Evolutionary conservation across 2,329 filamentous ascomycete genomes (phyloP).

Genomic region (Karstenula rhodostoma): DNA sequence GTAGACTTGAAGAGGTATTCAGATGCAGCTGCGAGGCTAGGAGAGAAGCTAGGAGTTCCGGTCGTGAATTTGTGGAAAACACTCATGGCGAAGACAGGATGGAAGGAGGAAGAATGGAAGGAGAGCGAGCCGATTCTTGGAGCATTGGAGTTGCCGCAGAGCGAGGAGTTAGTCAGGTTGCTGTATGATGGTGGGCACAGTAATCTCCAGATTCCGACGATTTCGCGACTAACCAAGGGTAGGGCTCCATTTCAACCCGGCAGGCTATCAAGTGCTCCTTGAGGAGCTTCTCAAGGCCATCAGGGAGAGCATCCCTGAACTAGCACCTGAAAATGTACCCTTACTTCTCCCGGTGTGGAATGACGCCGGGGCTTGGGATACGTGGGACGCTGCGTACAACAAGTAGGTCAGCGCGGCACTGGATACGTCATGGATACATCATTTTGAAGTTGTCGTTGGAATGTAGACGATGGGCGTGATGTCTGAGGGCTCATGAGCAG

Average conservation of each 20-base stretch:
- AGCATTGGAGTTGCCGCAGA: conserved; percentile 64
- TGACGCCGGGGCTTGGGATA: conserved; percentile 46
- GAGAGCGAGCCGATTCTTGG: conserved; percentile 61
- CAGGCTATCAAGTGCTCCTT: conserved; percentile 65
- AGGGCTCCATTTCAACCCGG: conserved; percentile 66
- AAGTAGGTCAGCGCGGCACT: neutral
- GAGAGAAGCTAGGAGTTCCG: conserved; percentile 62
- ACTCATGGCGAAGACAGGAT: conserved; percentile 72
- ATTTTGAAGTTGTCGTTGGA: neutral
- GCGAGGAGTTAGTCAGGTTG: conserved; percentile 61
- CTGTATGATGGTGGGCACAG: conserved; percentile 63
- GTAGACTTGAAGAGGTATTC: conserved; percentile 70
- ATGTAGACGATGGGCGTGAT: neutral
- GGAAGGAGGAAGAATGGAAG: conserved; percentile 51
- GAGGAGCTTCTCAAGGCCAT: conserved; percentile 63
- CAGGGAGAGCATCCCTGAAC: conserved; percentile 61
- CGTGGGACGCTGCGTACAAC: conserved; percentile 25
- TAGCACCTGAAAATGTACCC: conserved; percentile 60
- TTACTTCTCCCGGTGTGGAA: conserved; percentile 64
- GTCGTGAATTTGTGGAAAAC: conserved; percentile 82
- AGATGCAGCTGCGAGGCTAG: conserved; percentile 70
- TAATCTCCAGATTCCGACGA: neutral
- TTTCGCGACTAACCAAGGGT: conserved; percentile 20
- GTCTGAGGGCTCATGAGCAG: neutral
- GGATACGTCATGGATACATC: neutral